phyloP scores from a whole-genome alignment of 1,284 basidiomycete genomes.

The Malassezia brasiliensis region DNA sequence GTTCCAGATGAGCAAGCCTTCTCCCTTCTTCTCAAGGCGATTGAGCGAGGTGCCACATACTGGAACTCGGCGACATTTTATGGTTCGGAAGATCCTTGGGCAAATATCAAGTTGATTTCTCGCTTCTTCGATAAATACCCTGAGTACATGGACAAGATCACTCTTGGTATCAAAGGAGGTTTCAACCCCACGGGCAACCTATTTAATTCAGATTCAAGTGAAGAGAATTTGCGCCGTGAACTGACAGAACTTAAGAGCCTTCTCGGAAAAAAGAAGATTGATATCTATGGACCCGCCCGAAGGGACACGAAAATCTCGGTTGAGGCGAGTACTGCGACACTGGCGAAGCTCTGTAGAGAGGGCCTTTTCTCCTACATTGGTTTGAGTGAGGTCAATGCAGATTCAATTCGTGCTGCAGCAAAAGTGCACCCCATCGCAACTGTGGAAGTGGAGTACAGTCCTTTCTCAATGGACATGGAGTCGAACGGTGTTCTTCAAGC shows the following conservation, averaged over 20 bases:
- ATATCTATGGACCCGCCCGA: conserved; percentile 34
- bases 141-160: conserved; percentile 54
- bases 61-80: conserved; percentile 53
- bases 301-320: conserved; percentile 17
- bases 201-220: conserved; percentile 15
- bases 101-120: conserved; percentile 51
- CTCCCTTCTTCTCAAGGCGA: conserved; percentile 57
- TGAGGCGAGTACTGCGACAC: conserved; percentile 27
- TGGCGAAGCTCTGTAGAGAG: conserved; percentile 19
- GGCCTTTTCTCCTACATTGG: conserved; percentile 36
- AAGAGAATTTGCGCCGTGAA: conserved; percentile 23
- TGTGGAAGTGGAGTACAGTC: conserved; percentile 60
- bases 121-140: conserved; percentile 55
- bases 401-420: conserved; percentile 27
- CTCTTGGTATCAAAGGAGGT: conserved; percentile 55
- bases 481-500: conserved; percentile 48
- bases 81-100: conserved; percentile 45
- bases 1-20: conserved; percentile 57
- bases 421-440: conserved; percentile 51
- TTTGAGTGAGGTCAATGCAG: conserved; percentile 32
- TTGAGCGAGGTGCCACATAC: conserved; percentile 54
- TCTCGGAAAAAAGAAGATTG: conserved; percentile 30
- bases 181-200: conserved; percentile 18
- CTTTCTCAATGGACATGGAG: conserved; percentile 54
- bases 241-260: conserved; percentile 21